Evolutionary conservation across 345 rosid genomes (phyloP).

Genomic region (Populus deltoides): DNA sequence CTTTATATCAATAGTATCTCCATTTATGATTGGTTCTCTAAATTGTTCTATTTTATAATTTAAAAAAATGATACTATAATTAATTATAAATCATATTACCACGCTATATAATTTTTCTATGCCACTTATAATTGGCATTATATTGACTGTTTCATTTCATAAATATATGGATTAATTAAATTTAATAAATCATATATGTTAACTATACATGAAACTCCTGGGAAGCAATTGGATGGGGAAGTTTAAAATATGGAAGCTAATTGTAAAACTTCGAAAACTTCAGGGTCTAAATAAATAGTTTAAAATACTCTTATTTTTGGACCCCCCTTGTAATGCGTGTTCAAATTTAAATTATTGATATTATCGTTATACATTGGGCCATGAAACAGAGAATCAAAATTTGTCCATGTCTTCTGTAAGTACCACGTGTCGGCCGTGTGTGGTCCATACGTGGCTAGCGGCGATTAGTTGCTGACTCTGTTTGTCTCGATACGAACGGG

Average conservation of each 20-base stretch:
- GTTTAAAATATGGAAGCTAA: not conserved
- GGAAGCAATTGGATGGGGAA: not conserved
- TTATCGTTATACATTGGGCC: not conserved
- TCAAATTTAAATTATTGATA: not conserved
- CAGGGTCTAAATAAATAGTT: not conserved
- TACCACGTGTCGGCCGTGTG: not conserved
- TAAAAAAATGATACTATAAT: no score
- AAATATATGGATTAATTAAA: no score
- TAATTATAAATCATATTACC: no score
- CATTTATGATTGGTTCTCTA: no score
- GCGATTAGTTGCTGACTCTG: not conserved
- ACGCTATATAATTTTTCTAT: no score
- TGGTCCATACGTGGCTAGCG: not conserved
- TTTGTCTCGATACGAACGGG: not conserved
- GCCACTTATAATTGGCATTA: no score
- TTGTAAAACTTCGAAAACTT: fast-evolving
- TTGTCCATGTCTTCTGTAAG: not conserved
- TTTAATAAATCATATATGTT: no score
- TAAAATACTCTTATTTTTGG: not conserved
- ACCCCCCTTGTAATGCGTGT: not conserved
- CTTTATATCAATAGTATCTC: no score
- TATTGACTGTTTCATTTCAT: not conserved
- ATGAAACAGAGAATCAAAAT: not conserved
- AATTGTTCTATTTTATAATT: no score
- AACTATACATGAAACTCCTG: not conserved